phyloP scores from a whole-genome alignment of 257 asterid species.

The Solanum virginianum region DNA sequence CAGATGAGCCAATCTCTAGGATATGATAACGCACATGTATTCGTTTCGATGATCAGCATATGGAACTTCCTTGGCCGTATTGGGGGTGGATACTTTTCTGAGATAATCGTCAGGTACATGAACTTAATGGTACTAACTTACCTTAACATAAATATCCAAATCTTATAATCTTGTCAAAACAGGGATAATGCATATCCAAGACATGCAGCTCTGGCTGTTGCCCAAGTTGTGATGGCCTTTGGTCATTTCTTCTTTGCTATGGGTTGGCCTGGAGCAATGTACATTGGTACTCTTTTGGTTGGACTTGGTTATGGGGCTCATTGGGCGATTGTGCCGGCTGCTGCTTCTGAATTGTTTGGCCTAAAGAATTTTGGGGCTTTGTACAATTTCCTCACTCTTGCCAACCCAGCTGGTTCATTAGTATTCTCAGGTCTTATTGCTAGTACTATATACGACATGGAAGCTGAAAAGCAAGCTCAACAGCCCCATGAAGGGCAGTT shows the following conservation, averaged over 20 bases:
- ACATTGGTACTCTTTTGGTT: constrained; percentile 73
- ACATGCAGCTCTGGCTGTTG: constrained; percentile 56
- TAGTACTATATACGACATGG: constrained; percentile 33
- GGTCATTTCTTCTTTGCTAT: constrained; percentile 81
- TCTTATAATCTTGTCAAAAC: background rate
- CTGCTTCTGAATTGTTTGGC: constrained; percentile 89
- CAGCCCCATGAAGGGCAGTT: constrained; percentile 10
- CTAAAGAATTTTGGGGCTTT: constrained; percentile 69
- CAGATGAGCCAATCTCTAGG: constrained; percentile 58
- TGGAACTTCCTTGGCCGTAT: constrained; percentile 59
- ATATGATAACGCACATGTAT: constrained; percentile 33
- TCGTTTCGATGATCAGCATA: constrained; percentile 55
- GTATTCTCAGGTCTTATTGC: constrained; percentile 37
- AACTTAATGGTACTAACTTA: background rate
- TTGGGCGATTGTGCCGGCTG: constrained; percentile 92
- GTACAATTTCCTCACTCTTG: constrained; percentile 39
- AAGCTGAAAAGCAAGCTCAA: constrained; percentile 49
- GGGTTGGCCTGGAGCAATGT: constrained; percentile 90
- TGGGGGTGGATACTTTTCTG: constrained; percentile 61
- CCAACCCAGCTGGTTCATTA: constrained; percentile 40
- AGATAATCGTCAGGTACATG: constrained; percentile 42
- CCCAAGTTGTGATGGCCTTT: constrained; percentile 65
- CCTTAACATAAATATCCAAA: background rate
- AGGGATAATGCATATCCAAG: constrained; percentile 88
- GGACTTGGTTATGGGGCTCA: constrained; percentile 97